Conservation (phyloP, 202 grass and related monocot genomes). For the Musa balbisiana region DNA sequence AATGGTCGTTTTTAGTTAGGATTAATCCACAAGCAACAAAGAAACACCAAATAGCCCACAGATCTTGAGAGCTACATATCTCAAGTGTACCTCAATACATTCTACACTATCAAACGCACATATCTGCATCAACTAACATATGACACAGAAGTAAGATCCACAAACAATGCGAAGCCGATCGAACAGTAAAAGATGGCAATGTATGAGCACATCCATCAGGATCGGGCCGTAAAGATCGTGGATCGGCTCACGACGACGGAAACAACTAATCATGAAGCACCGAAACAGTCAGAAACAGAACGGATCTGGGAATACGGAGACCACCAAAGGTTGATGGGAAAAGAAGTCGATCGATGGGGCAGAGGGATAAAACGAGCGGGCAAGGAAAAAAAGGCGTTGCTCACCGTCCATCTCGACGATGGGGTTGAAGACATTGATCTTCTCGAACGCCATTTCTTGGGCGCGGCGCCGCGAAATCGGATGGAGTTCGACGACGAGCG, state of each 20-base stretch:
- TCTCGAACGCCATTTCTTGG: slow-evolving; percentile 26
- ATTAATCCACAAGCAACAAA: background rate
- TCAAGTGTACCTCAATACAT: background rate
- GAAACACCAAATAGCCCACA: background rate
- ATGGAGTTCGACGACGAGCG: background rate
- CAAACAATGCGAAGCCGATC: background rate
- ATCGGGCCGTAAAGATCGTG: background rate
- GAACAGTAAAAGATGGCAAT: background rate
- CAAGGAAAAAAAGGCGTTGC: background rate
- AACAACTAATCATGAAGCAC: background rate
- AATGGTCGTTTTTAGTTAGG: background rate
- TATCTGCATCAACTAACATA: background rate
- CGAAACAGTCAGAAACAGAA: background rate
- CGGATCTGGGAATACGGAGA: background rate
- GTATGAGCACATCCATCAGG: background rate
- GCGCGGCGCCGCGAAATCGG: background rate
- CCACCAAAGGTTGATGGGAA: no score
- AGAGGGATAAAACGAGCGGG: background rate
- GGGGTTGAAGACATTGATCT: slow-evolving; percentile 36
- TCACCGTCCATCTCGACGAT: slow-evolving; percentile 42
- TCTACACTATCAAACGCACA: background rate
- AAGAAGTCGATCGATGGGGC: background rate
- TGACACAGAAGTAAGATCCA: background rate
- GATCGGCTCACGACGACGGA: background rate
- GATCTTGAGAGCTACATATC: background rate